A percentile compares a stretch with the other conserved stretches of the same genome.
These are phyloP conservation scores for Microstegium vimineum DNA, from an alignment of 176 grass and related monocot species.

Conservation along the genomic window DNA sequence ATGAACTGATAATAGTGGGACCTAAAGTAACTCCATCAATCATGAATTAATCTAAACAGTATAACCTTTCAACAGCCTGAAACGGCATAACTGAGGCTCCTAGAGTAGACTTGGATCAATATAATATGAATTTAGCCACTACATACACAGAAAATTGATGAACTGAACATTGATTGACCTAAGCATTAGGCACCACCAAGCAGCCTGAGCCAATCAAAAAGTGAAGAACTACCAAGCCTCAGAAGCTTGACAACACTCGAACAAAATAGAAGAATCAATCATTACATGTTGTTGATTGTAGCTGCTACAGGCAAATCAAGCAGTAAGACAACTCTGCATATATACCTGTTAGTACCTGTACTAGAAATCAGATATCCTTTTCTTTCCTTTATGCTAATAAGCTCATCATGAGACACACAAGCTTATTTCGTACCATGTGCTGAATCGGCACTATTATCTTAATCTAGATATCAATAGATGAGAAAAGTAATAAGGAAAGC, in stretches of 20 bases:
- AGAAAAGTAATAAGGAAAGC: constrained; percentile 4
- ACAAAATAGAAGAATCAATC: neutral
- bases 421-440: constrained; percentile 8
- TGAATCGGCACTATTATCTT: constrained; percentile 11
- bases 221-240: neutral
- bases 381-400: neutral
- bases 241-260: neutral
- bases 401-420: neutral
- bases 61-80: constrained; percentile 30
- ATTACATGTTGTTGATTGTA: neutral
- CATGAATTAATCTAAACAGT: constrained; percentile 4
- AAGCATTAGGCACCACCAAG: neutral
- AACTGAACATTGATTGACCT: neutral
- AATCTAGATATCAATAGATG: neutral
- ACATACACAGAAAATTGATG: neutral
- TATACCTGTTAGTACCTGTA: neutral
- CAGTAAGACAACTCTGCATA: neutral
- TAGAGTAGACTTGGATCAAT: constrained; percentile 23
- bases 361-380: neutral
- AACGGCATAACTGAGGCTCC: constrained; percentile 3
- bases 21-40: constrained; percentile 21
- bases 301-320: neutral
- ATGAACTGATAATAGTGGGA: neutral
- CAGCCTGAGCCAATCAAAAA: constrained; percentile 16
- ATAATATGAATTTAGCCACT: constrained; percentile 5